Conservation (phyloP, 2,329 filamentous ascomycete species). For the Phialemoniopsis sp. region DNA sequence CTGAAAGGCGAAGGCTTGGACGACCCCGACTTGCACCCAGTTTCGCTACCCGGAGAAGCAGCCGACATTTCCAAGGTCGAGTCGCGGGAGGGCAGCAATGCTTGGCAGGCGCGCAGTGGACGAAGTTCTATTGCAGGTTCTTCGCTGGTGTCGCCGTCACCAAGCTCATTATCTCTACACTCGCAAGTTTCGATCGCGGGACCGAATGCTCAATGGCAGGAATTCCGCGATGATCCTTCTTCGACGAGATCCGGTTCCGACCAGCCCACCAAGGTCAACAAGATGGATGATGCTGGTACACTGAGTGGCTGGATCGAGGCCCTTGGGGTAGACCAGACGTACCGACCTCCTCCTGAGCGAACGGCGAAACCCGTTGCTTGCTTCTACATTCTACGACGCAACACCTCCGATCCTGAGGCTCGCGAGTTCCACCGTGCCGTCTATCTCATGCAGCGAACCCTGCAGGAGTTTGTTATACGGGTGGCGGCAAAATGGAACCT, state of each 20-base stretch:
- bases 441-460: constrained; percentile 74
- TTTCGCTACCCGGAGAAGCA: constrained; percentile 66
- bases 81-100: constrained; percentile 35
- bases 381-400: constrained; percentile 70
- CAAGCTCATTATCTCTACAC: constrained; percentile 59
- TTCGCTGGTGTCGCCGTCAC: constrained; percentile 61
- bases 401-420: constrained; percentile 42
- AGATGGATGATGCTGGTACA: constrained; percentile 57
- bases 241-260: constrained; percentile 40
- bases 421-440: constrained; percentile 76
- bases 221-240: constrained; percentile 46
- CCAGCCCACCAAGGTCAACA: constrained; percentile 47
- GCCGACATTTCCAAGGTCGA: constrained; percentile 54
- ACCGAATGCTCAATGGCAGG: constrained; percentile 49
- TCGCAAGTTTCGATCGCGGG: constrained; percentile 47
- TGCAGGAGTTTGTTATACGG: constrained; percentile 67
- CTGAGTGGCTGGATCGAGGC: constrained; percentile 86
- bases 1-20: constrained; percentile 73
- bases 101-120: constrained; percentile 49
- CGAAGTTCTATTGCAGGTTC: constrained; percentile 56
- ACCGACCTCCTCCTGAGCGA: constrained; percentile 66
- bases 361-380: constrained; percentile 74
- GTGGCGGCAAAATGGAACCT: constrained; percentile 79
- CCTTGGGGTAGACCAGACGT: constrained; percentile 81
- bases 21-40: constrained; percentile 75